A percentile compares a stretch with the other conserved stretches of the same genome.
Evolutionary conservation across 805 yeast genomes (phyloP).

Genomic region (Debaryomyces tyrocola): DNA sequence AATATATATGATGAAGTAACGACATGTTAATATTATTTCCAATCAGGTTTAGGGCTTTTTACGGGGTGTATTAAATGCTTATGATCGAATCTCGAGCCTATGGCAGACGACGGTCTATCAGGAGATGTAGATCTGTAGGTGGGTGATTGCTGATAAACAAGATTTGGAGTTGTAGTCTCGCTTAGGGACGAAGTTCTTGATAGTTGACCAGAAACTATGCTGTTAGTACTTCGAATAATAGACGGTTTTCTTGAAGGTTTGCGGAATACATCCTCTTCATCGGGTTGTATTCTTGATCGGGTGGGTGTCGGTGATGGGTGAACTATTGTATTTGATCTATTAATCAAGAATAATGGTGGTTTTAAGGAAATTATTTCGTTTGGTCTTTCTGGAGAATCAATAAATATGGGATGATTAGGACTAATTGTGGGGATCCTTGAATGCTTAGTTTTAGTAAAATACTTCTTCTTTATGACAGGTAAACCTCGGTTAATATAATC

Average conservation of each 20-base stretch:
- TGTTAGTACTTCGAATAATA: neutral
- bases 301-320: constrained; percentile 5
- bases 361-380: neutral
- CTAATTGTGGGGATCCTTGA: constrained; percentile 29
- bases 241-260: constrained; percentile 6
- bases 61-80: constrained; percentile 26
- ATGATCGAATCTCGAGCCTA: constrained; percentile 36
- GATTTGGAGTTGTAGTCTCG: constrained; percentile 16
- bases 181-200: constrained; percentile 9
- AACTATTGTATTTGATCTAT: neutral
- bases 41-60: constrained; percentile 11
- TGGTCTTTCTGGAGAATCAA: constrained; percentile 20
- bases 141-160: constrained; percentile 10
- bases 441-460: constrained; percentile 3
- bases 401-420: constrained; percentile 29
- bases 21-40: constrained; percentile 15
- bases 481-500: constrained; percentile 18
- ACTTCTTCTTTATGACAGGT: constrained; percentile 25
- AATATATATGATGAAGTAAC: neutral
- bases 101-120: constrained; percentile 33
- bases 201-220: neutral
- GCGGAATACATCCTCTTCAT: constrained; percentile 5
- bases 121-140: constrained; percentile 28
- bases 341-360: constrained; percentile 9
- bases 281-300: neutral